Evolutionary conservation across 257 asterid species (phyloP), one percentile per base, ranked within the genome.

Genomic region (Ophiorrhiza pumila): DNA sequence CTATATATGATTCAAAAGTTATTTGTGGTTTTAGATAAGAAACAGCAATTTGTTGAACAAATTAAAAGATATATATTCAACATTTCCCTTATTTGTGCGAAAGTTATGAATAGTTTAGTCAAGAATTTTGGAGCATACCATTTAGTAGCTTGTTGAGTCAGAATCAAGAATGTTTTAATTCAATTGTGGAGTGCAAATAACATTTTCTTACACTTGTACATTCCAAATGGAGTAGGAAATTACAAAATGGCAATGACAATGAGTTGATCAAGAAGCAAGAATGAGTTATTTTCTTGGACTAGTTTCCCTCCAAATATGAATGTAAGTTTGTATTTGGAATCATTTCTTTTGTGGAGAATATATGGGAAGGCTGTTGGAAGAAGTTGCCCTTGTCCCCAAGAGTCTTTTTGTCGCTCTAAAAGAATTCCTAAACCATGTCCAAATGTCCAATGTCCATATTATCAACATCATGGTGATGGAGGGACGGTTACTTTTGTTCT

Each of bases 271-370:
- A n/a, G n/a, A n/a, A n/a, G n/a, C n/a, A n/a, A n/a, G n/a, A n/a
- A n/a, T n/a, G n/a, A n/a, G n/a, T n/a, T n/a, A n/a, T n/a, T n/a
- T n/a, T n/a, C n/a, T n/a, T n/a, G n/a, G n/a, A n/a, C 22, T 50
- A 17, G 29, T 74, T 25, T 42, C 67, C 57, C 66, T 41, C 58
- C 72, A 53, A 64, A 61, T 46, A 37, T 39, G 34, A 52, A 50
- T 37, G 77, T 25, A 39, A 31, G 71, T 52, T 56, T 43, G 78
- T 34, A 20, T 4, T 66, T 57, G 78, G 74, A 74, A 43, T 67
- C 69, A 45, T 45, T 29, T 58, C 50, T 13, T 23, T 47, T 8
- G 23, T 25, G 69, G 39, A 75, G 73, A 66, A 74, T 34, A 57
- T 34, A 57, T 29, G 0, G 12, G 52, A 55, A 57, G 67, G 74